Evolutionary conservation across 345 rosid genomes (phyloP), one percentile per base, ranked within the genome.

Genomic region (Linum lewisii): DNA sequence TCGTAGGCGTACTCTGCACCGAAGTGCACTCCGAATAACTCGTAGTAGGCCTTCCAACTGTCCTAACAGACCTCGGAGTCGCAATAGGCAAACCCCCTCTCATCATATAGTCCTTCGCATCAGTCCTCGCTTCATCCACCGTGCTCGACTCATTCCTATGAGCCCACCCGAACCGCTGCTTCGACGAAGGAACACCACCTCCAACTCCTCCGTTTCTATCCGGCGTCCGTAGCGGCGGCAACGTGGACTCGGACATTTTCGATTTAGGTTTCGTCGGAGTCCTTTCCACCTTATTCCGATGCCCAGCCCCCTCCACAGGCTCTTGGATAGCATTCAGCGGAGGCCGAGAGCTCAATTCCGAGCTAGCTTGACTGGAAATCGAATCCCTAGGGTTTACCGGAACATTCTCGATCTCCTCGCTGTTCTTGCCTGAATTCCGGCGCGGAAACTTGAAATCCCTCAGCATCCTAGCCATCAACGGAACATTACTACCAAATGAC

Each of bases 1-100:
- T 93, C 0, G 75, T 81, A 0, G 99, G 99, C 18, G 99, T 92
- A 50, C 81, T 86, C 54, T 89, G 99, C 1, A 87, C 78, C 13
- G 99, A 93, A 83, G 63, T 76, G 24, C 75, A 61, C 73, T 85
- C 93, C 0, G 86, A 74, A 61, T 72, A 68, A 58, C 66, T 60
- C 6, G 84, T 65, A 68, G n/a, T 63, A 13, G 77, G 70, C 66
- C 78, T 78, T 51, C 80, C 85, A 18, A 60, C 58, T 1, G 69
- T 72, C 74, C 75, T 79, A 13, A 66, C 70, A 61, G 75, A 69
- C 73, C 78, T 74, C 4, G 97, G 99, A 51, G 95, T 87, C 55
- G 73, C 63, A 59, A 32, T 75, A 15, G 57, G 36, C 21, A 42
- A 44, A 14, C 54, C 63, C 7, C 57, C 69, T 34, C 66, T 42